Evolutionary conservation across 2,329 filamentous ascomycete genomes (phyloP).

Genomic region (Colletotrichum cuscutae): DNA sequence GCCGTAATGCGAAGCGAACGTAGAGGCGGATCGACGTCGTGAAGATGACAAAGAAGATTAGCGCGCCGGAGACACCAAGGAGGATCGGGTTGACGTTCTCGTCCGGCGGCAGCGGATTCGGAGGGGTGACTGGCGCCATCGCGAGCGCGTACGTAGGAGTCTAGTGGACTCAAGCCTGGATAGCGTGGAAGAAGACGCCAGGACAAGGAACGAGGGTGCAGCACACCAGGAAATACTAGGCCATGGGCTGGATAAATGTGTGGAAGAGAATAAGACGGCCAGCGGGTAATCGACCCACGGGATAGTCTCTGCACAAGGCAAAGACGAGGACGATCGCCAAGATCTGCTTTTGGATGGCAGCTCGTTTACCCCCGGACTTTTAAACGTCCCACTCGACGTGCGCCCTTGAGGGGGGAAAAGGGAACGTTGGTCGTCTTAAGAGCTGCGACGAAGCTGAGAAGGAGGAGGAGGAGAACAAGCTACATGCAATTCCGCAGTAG

Average conservation of each 20-base stretch:
- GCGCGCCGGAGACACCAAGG: constrained; percentile 44
- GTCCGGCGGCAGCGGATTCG: constrained; percentile 51
- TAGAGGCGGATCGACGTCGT: constrained; percentile 46
- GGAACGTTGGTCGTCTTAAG: constrained; percentile 4
- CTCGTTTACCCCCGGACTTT: not conserved
- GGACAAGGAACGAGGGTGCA: constrained; percentile 5
- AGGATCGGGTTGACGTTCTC: constrained; percentile 46
- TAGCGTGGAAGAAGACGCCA: not conserved
- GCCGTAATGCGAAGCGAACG: constrained; percentile 42
- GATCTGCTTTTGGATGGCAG: constrained; percentile 24
- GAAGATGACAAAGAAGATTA: constrained; percentile 44
- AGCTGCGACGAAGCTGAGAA: constrained; percentile 13
- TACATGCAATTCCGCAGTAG: not conserved
- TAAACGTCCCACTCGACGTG: not conserved
- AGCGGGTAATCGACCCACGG: constrained; percentile 16
- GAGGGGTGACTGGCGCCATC: constrained; percentile 31
- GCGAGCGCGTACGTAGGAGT: not conserved
- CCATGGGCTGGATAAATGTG: constrained; percentile 21
- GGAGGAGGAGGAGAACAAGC: not conserved
- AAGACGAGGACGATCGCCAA: constrained; percentile 24
- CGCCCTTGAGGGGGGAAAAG: not conserved
- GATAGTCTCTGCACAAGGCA: constrained; percentile 1
- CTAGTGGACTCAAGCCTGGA: constrained; percentile 1
- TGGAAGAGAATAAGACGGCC: not conserved
- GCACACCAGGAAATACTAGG: not conserved